phyloP scores from a whole-genome alignment of 495 filamentous ascomycete genomes.

The Aspergillus carlsbadensis region DNA sequence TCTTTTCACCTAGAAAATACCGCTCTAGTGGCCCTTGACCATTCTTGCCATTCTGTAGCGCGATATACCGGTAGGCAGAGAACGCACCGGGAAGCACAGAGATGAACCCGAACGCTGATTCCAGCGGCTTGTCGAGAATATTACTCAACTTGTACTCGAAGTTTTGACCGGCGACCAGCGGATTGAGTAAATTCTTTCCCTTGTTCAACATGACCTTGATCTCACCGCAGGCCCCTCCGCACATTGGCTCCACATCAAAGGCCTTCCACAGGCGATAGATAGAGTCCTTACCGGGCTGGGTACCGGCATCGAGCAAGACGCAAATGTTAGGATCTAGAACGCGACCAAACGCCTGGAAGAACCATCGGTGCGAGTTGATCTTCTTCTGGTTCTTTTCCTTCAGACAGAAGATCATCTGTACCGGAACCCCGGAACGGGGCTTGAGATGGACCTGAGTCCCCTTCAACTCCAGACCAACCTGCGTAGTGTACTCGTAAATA shows the following conservation, averaged over 20 bases:
- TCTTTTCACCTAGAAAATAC: conserved; percentile 97
- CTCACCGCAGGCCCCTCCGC: conserved; percentile 95
- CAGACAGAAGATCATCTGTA: conserved; percentile 97
- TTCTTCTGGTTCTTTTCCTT: conserved; percentile 99
- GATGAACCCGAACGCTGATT: conserved; percentile 98
- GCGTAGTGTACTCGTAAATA: conserved; percentile 98
- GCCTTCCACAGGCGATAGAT: conserved; percentile 99
- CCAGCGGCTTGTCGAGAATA: conserved; percentile 96
- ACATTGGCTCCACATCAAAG: conserved; percentile 96
- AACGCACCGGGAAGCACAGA: conserved; percentile 96
- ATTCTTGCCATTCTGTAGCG: conserved; percentile 93
- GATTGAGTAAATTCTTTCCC: conserved; percentile 88
- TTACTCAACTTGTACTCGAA: conserved; percentile 99
- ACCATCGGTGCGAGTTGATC: conserved; percentile 99
- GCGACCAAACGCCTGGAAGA: conserved; percentile 95
- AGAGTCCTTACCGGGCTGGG: conserved; percentile 85
- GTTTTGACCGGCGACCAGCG: conserved; percentile 94
- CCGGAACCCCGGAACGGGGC: conserved; percentile 69
- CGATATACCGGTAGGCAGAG: conserved; percentile 92
- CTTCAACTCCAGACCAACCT: conserved; percentile 83
- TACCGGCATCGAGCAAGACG: conserved; percentile 94
- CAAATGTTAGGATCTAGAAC: conserved; percentile 96
- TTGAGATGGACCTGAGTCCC: conserved; percentile 83
- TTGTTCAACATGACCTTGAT: conserved; percentile 99
- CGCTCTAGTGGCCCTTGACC: conserved; percentile 91